Conservation (phyloP, 352 stramenopile genomes). For the Lagenidium giganteum region DNA sequence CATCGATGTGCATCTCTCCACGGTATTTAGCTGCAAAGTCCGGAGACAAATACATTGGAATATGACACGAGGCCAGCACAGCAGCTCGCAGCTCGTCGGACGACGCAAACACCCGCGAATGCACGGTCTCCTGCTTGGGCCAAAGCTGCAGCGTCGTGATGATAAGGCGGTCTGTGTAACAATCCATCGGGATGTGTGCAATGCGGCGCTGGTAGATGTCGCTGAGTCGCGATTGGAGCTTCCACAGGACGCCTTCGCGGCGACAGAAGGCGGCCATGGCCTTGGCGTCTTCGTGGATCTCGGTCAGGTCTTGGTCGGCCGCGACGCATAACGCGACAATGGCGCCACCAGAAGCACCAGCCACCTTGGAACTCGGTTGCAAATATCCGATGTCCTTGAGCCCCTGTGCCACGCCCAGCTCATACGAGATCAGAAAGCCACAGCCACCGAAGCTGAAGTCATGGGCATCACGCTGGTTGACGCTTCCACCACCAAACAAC, state of each 20-base stretch:
- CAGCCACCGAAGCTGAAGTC: constrained; percentile 80
- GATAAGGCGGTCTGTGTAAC: constrained; percentile 38
- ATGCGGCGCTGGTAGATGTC: constrained; percentile 50
- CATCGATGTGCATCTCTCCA: constrained; percentile 66
- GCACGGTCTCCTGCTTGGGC: constrained; percentile 41
- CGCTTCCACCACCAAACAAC: constrained; percentile 43
- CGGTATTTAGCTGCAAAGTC: constrained; percentile 45
- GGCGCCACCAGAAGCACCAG: constrained; percentile 68
- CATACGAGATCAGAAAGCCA: constrained; percentile 77
- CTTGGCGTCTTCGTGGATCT: constrained; percentile 63
- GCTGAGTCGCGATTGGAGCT: constrained; percentile 56
- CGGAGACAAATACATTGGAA: constrained; percentile 69
- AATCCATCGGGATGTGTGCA: constrained; percentile 26
- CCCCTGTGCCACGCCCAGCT: constrained; percentile 61
- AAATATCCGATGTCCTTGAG: constrained; percentile 51
- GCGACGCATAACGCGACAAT: constrained; percentile 63
- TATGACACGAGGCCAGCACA: constrained; percentile 70
- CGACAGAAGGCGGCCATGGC: constrained; percentile 47
- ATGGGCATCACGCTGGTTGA: background rate
- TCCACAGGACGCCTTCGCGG: constrained; percentile 46
- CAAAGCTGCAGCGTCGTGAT: constrained; percentile 71
- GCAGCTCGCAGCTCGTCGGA: constrained; percentile 51
- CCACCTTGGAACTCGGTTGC: constrained; percentile 41
- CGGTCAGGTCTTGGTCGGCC: constrained; percentile 35
- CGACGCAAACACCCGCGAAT: constrained; percentile 50